Conservation (phyloP, 495 filamentous ascomycete genomes). For the Podospora didyma region DNA sequence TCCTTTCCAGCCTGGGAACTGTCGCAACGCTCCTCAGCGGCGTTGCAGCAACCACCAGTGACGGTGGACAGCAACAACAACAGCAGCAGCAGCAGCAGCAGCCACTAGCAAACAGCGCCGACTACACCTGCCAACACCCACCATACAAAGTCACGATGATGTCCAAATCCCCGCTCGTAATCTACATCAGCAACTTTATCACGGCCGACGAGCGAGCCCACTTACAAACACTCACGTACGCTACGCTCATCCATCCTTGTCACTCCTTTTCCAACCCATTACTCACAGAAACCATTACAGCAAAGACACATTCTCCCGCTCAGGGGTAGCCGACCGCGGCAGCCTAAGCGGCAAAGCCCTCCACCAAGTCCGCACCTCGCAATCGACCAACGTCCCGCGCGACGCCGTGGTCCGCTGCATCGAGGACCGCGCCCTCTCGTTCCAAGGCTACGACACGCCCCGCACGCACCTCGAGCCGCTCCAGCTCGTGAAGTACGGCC, state of each 20-base stretch:
- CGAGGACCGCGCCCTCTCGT: conserved; percentile 61
- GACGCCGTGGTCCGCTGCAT: conserved; percentile 63
- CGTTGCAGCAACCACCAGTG: neutral
- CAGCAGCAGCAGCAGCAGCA: conserved; percentile 10
- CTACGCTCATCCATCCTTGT: conserved; percentile 4
- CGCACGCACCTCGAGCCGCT: conserved; percentile 47
- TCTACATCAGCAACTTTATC: conserved; percentile 51
- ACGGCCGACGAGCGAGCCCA: conserved; percentile 38
- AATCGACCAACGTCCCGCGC: conserved; percentile 43
- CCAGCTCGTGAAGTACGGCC: conserved; percentile 51
- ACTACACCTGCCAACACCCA: conserved; percentile 35
- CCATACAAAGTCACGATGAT: conserved; percentile 49
- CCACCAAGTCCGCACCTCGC: conserved; percentile 38
- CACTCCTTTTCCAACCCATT: neutral
- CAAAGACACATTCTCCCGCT: conserved; percentile 37
- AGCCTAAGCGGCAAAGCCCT: conserved; percentile 13
- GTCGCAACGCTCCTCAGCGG: conserved; percentile 11
- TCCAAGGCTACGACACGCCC: conserved; percentile 58
- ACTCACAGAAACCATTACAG: conserved; percentile 12
- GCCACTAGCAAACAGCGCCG: conserved; percentile 9
- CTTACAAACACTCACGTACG: conserved; percentile 39
- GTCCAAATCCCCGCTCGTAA: conserved; percentile 50
- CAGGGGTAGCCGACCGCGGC: conserved; percentile 32
- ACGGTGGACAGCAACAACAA: conserved; percentile 7
- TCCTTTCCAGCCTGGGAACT: conserved; percentile 16